Evolutionary conservation across 2,329 filamentous ascomycete species (phyloP), one percentile per base, ranked within the genome.

Genomic region (Apiospora hydei): DNA sequence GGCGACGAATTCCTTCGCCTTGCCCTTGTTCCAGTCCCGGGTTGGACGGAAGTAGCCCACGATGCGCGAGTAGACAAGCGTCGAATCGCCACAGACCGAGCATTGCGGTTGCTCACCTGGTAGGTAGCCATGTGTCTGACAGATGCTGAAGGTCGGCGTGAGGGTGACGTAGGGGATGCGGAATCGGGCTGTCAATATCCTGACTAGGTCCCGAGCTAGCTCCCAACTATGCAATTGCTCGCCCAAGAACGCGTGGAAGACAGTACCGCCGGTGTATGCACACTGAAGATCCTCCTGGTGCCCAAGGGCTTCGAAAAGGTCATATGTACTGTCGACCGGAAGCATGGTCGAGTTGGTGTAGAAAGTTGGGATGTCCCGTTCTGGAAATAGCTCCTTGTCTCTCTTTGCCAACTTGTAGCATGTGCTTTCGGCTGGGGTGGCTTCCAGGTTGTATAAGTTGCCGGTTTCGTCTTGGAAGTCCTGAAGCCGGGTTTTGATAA

Each of bases 281-380:
- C 53, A 61, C 30, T 61, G 53, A 10, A 61, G 53, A 38, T 61
- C 30, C 30, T 61, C 53, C 34, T 61, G 53, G 10, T 61, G 53
- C 7, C 53, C 53, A 21, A 61, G 53, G 18, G 53, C 53, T n/a
- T 61, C 53, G 30, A 61, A 61, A 6, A 61, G 34, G 30, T 61
- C 53, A 38, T 61, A 30, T 34, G 53, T 61, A 4, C 30, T 61
- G 53, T 61, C 53, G 2, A 61, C 53, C 53, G 53, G 53, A 61
- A 61, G 53, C 53, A 61, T 61, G 30, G 53, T 61, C 53, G 53
- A 61, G 53, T 61, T 61, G 30, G 53, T 61, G 30, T 61, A 61
- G 53, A 38, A 61, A 8, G 30, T 38, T 7, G 53, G 53, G 16
- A 61, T 61, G 6, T 61, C 53, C 53, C 21, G 53, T 1, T 61